Conservation (phyloP, 1,284 basidiomycete genomes). For the Ceratobasidium sp. region DNA sequence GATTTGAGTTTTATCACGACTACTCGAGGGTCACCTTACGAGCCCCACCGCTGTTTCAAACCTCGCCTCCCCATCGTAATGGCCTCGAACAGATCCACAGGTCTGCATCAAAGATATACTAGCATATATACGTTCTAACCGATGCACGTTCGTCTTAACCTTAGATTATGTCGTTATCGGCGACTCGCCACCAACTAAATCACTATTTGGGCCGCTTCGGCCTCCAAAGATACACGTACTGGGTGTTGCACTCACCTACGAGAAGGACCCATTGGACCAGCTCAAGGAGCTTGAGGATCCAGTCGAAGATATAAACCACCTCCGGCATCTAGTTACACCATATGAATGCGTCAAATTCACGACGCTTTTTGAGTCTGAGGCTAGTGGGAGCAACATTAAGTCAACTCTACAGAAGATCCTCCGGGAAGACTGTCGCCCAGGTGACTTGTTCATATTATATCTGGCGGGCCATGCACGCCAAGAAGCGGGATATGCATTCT, state of each 20-base stretch:
- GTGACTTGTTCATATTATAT: slow-evolving; percentile 20
- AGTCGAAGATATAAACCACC: slow-evolving; percentile 11
- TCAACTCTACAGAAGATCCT: not conserved
- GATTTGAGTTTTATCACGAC: no score
- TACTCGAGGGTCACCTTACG: no score
- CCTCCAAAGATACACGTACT: not conserved
- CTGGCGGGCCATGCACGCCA: slow-evolving; percentile 10
- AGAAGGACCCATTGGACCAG: not conserved
- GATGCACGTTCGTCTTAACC: no score
- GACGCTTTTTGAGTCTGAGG: not conserved
- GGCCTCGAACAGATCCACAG: no score
- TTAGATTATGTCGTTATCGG: not conserved
- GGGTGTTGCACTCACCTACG: slow-evolving; percentile 17
- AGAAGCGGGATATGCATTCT: slow-evolving; percentile 4
- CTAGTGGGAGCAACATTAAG: not conserved
- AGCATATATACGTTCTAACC: no score
- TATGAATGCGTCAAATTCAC: slow-evolving; percentile 1
- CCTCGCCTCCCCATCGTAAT: no score
- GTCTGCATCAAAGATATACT: no score
- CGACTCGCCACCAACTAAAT: not conserved
- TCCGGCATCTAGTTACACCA: not conserved
- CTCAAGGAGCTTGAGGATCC: not conserved
- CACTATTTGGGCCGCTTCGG: not conserved
- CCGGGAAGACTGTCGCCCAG: not conserved
- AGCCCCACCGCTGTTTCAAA: no score